These are phyloP conservation scores for Tricholoma sp. DNA, from an alignment of 768 basidiomycete genomes.

Conservation along the genomic window DNA sequence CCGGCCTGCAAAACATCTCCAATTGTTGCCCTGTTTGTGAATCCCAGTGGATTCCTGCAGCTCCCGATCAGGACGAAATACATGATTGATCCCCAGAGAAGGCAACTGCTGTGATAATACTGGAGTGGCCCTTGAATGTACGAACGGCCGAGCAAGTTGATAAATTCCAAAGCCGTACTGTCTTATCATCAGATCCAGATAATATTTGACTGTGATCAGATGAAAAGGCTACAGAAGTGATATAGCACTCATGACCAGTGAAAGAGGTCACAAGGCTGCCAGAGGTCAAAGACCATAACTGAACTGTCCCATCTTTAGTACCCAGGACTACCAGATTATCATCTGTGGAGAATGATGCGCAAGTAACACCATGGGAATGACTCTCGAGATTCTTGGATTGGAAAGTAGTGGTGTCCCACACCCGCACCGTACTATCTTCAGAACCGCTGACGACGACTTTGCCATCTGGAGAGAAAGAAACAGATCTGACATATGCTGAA, in stretches of 20 bases:
- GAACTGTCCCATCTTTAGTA: conserved; percentile 7
- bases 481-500: conserved; percentile 4
- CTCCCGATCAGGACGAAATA: conserved; percentile 4
- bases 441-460: conserved; percentile 2
- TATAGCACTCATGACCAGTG: conserved; percentile 3
- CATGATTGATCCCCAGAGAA: conserved; percentile 4
- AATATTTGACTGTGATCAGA: not conserved
- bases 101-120: conserved; percentile 2
- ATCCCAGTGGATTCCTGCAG: conserved; percentile 5
- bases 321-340: conserved; percentile 3
- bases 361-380: conserved; percentile 6
- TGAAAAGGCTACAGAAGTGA: conserved; percentile 7
- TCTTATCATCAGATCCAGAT: conserved; percentile 9
- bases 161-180: conserved; percentile 7
- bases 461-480: conserved; percentile 7
- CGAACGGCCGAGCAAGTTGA: not conserved
- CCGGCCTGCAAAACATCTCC: not conserved
- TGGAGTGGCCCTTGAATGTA: not conserved
- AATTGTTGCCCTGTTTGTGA: not conserved
- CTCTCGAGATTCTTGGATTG: conserved; percentile 2
- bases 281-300: conserved; percentile 3
- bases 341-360: conserved; percentile 6
- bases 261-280: conserved; percentile 4
- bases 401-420: conserved; percentile 5
- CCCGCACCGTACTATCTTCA: conserved; percentile 4